Evolutionary conservation across 2,329 filamentous ascomycete genomes (phyloP), one percentile per base, ranked within the genome.

Genomic region (Arthrobotrys entomopaga): DNA sequence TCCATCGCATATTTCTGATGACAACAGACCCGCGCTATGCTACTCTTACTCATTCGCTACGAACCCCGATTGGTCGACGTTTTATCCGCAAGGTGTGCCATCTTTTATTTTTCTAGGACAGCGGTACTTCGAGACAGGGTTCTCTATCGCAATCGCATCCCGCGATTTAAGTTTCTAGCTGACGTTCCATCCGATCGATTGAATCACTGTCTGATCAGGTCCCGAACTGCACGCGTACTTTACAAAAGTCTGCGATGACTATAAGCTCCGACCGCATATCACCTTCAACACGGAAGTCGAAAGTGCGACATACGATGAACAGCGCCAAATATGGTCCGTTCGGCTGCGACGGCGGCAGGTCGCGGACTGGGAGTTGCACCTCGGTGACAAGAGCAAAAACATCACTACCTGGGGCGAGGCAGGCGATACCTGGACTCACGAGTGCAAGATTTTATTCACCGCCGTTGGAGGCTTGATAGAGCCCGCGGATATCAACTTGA

Each of bases 221-320:
- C 79, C 78, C 10, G 85, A 87, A 76, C 84, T 87, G 38, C 81
- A 84, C 13, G 81, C 82, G 48, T 87, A 87, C 77, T 81, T 86
- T 24, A 81, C 85, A 43, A 82, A 83, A 60, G 85, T 87, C n/a
- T 86, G 85, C 78, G 82, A 83, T 59, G 81, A 83, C 56, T 86
- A 84, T 78, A 77, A 83, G 46, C 83, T 87, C 42, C 82, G 84
- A 13, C 85, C 87, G 78, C 88, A 88, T 77, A 85, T 88, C 50
- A 84, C 87, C 72, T 81, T 86, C 64, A 86, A 87, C 74, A 87
- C 86, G 1, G 85, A 87, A 52, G 84, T 88, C n/a, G 82, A 82
- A 66, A 80, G 83, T 58, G 82, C 85, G 58, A 81, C 79, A 59
- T 88, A 86, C 85, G 79, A 87, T 2, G 84, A 86, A 54, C 80